Evolutionary conservation across 2,329 filamentous ascomycete species (phyloP), one percentile per base, ranked within the genome.

Genomic region (Colletotrichum navitas): DNA sequence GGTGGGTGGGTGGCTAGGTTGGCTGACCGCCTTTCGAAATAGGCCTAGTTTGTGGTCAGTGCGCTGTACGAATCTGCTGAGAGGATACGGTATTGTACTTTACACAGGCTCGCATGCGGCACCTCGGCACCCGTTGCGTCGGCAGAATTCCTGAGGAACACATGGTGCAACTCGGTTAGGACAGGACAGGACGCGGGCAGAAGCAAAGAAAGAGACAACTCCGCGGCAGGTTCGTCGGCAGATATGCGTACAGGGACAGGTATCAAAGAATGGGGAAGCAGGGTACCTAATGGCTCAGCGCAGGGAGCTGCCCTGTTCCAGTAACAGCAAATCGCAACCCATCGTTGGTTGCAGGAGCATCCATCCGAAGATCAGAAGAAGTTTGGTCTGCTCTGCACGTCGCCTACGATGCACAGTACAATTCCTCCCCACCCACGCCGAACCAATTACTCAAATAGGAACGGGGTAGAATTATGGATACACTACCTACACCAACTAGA

Each of bases 321-420:
- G 58, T 26, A 21, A 3, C 43, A 58, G 59, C 68, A 32, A 71
- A 71, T 71, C 68, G 68, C 68, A 71, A 71, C 58, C 54, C 64
- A 65, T 49, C 24, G 36, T 43, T 34, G 49, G 43, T 63, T 54
- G 49, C 29, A 39, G 58, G 58, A 32, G 34, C 56, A 24, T 59
- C 34, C 26, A 55, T 45, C 49, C 16, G 26, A 29, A 39, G 45
- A 47, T n/a, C 45, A 12, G 45, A 47, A 16, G 21, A 47, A 47
- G 21, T 16, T 45, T 39, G 26, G 32, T 10, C 18, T 54, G 11
- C 49, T 34, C n/a, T 43, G 55, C 55, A 26, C 36, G 49, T 55
- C 41, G 36, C 60, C 60, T 52, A 47, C 34, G 34, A 36, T 36
- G 34, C 2, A 11, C 45, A 16, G 34, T 7, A 11, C 45, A 16